Evolutionary conservation across 495 filamentous ascomycete species (phyloP).

Genomic region (Neurospora intermedia): DNA sequence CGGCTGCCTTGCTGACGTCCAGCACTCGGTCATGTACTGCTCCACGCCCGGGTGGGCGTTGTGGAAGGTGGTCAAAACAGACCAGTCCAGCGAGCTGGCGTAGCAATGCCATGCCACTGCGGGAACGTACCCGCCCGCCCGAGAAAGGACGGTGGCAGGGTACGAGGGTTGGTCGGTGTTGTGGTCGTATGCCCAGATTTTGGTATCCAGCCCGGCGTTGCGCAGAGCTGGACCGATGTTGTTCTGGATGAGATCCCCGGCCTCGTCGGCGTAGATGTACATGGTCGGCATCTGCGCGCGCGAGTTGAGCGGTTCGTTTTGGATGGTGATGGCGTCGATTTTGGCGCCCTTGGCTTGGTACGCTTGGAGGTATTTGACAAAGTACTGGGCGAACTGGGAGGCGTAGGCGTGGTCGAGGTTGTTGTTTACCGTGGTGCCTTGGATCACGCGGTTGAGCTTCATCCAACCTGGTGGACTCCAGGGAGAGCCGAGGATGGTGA

Average conservation of each 20-base stretch:
- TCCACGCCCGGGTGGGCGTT: slow-evolving; percentile 30
- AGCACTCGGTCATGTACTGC: slow-evolving; percentile 53
- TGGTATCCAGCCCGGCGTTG: slow-evolving; percentile 30
- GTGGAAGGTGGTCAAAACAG: slow-evolving; percentile 39
- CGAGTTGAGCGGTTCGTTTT: slow-evolving; percentile 48
- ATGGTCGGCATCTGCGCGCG: slow-evolving; percentile 43
- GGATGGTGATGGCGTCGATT: slow-evolving; percentile 45
- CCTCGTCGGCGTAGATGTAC: slow-evolving; percentile 42
- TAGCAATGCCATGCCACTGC: slow-evolving; percentile 50
- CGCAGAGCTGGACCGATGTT: slow-evolving; percentile 38
- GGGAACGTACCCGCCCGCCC: slow-evolving; percentile 31
- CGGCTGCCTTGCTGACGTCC: slow-evolving; percentile 28
- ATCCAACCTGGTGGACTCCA: slow-evolving; percentile 51
- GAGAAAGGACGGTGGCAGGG: slow-evolving; percentile 37
- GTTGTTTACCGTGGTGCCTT: slow-evolving; percentile 38
- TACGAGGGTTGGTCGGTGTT: slow-evolving; percentile 42
- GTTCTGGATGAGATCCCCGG: slow-evolving; percentile 35
- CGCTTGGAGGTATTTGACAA: slow-evolving; percentile 46
- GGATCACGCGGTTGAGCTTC: slow-evolving; percentile 42
- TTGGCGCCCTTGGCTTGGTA: slow-evolving; percentile 31
- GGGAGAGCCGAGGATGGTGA: slow-evolving; percentile 37
- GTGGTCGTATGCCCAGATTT: slow-evolving; percentile 47
- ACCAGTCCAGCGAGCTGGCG: slow-evolving; percentile 36
- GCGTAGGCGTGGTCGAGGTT: slow-evolving; percentile 41
- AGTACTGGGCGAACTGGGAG: slow-evolving; percentile 40